Percentiles rank a stretch among this genome's conserved stretches.
Conservation (phyloP, 179 eudicot genomes). For the Camellia oleifera region DNA sequence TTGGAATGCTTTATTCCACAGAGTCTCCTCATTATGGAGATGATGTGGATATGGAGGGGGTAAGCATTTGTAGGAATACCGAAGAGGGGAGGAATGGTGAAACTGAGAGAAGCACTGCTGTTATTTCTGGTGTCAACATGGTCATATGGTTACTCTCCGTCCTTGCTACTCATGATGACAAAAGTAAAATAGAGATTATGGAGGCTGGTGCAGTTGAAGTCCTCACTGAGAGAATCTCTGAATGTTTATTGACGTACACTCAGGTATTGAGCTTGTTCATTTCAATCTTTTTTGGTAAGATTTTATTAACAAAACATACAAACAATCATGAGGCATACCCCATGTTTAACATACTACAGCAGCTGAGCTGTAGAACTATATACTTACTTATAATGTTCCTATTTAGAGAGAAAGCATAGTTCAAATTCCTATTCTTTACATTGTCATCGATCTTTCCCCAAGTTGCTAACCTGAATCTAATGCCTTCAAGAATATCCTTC, state of each 20-base stretch:
- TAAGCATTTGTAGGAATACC: constrained; percentile 55
- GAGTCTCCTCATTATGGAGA: constrained; percentile 38
- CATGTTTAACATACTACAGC: too few relatives aligned
- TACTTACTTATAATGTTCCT: too few relatives aligned
- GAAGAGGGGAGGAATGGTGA: constrained; percentile 43
- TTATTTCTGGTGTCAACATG: constrained; percentile 58
- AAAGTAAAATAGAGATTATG: constrained; percentile 62
- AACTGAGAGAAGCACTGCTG: constrained; percentile 37
- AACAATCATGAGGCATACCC: too few relatives aligned
- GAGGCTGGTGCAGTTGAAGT: constrained; percentile 92
- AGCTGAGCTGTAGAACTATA: too few relatives aligned
- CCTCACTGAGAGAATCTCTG: constrained; percentile 70
- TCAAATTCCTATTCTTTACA: too few relatives aligned
- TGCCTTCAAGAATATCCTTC: too few relatives aligned
- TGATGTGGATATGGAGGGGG: constrained; percentile 39
- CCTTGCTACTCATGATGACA: constrained; percentile 75
- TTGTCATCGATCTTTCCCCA: too few relatives aligned
- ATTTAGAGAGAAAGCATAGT: too few relatives aligned
- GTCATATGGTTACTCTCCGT: constrained; percentile 83
- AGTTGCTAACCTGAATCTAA: too few relatives aligned
- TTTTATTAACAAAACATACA: too few relatives aligned
- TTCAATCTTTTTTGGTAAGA: too few relatives aligned
- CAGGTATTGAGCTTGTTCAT: constrained; percentile 45
- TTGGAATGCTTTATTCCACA: constrained; percentile 63
- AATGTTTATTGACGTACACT: constrained; percentile 41